Evolutionary conservation across 1,284 basidiomycete genomes (phyloP), one percentile per base, ranked within the genome.

Genomic region (Coniferiporia weirii): DNA sequence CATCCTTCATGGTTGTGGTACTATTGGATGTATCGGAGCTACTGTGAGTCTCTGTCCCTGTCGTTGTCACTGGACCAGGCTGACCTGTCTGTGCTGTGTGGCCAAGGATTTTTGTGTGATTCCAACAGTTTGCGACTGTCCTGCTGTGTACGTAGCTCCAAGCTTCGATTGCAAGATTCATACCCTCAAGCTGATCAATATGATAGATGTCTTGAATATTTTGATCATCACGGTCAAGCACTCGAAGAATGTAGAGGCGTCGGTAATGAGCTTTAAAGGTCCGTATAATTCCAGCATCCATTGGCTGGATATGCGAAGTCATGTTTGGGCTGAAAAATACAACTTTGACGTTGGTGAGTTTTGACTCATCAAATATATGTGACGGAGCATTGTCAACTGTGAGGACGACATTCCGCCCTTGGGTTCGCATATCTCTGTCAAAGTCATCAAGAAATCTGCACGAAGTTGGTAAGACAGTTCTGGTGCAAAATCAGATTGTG

Each of bases 51-150:
- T n/a, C n/a, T n/a, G n/a, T n/a, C n/a, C n/a, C n/a, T n/a, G n/a
- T n/a, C n/a, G n/a, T n/a, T n/a, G n/a, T n/a, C n/a, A n/a, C n/a
- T n/a, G n/a, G n/a, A n/a, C n/a, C n/a, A n/a, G n/a, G n/a, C n/a
- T n/a, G n/a, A n/a, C n/a, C n/a, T n/a, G n/a, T n/a, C n/a, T n/a
- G n/a, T n/a, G n/a, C n/a, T n/a, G n/a, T 45, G 27, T 27, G 12
- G 13, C 27, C 27, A 35, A 56, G 56, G 15, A 58, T 58, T 10
- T 45, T 38, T 10, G 49, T 40, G 40, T 58, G 56, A 12, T 58
- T 45, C 56, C 56, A 58, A 35, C 50, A 58, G 32, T 58, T 58
- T 52, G 22, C n/a, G n/a, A 58, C n/a, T 22, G 56, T 58, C n/a
- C 10, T 12, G 17, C 17, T 22, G 3, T 36, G 44, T n/a, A 58